A percentile compares a stretch with the other conserved stretches of the same genome.
Conservation (phyloP, 2,329 filamentous ascomycete genomes). For the Fonsecaea pedrosoi region DNA sequence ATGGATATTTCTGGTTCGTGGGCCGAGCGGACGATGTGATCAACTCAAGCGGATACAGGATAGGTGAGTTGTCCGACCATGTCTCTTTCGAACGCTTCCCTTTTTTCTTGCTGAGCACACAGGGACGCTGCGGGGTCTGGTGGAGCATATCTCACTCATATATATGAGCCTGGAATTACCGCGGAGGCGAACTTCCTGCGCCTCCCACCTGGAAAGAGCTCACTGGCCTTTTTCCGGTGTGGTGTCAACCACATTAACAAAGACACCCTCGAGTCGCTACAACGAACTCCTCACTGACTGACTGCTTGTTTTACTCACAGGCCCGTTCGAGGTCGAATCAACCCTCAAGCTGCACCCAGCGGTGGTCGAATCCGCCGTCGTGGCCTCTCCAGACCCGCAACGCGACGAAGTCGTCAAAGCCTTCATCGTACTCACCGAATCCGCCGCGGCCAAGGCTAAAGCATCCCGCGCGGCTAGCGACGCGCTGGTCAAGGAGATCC, state of each 20-base stretch:
- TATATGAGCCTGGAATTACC: neutral
- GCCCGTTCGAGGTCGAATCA: slow-evolving; percentile 53
- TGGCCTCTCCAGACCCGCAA: slow-evolving; percentile 48
- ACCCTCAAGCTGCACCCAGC: slow-evolving; percentile 50
- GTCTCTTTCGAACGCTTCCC: neutral
- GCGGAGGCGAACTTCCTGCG: neutral
- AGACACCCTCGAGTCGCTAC: neutral
- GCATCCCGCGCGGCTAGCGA: slow-evolving; percentile 4
- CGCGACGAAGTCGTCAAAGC: slow-evolving; percentile 53
- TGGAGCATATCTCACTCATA: neutral
- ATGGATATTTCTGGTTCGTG: slow-evolving; percentile 49
- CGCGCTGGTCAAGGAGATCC: slow-evolving; percentile 45
- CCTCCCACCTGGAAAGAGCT: neutral
- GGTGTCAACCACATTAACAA: neutral
- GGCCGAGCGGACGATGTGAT: slow-evolving; percentile 50
- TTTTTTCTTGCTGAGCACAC: neutral
- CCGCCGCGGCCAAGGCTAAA: slow-evolving; percentile 15
- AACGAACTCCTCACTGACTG: neutral
- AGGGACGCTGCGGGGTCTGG: neutral
- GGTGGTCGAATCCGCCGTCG: slow-evolving; percentile 51
- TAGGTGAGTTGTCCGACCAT: slow-evolving; percentile 37
- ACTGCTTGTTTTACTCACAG: slow-evolving; percentile 26
- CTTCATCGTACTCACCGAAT: slow-evolving; percentile 47
- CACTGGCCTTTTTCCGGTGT: neutral
- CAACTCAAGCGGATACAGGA: slow-evolving; percentile 50